Conservation (phyloP, 108 stramenopile species). For the Nitzschia inconspicua region DNA sequence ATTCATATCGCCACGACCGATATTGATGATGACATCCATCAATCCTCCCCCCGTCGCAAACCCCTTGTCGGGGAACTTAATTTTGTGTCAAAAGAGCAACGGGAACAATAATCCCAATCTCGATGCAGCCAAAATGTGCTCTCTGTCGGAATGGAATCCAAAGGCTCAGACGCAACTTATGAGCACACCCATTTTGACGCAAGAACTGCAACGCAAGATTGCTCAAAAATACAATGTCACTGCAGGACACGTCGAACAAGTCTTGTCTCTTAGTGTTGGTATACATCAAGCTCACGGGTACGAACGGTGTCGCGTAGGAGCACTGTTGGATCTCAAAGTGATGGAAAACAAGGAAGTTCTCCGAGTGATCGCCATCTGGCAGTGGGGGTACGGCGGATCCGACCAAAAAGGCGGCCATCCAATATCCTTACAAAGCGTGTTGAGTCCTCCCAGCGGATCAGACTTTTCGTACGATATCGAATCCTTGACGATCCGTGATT, state of each 20-base stretch:
- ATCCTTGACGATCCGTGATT: conserved; percentile 61
- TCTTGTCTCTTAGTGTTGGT: conserved; percentile 59
- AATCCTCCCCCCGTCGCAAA: conserved; percentile 41
- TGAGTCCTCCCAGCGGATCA: conserved; percentile 47
- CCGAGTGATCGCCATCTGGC: conserved; percentile 66
- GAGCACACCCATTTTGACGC: conserved; percentile 40
- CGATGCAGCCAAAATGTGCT: no score
- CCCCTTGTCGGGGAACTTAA: conserved; percentile 71
- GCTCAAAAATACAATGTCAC: conserved; percentile 31
- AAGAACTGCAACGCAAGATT: conserved; percentile 55
- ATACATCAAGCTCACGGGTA: conserved; percentile 48
- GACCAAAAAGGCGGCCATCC: neutral
- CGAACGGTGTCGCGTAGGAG: conserved; percentile 62
- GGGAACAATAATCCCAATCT: neutral
- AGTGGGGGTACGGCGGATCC: conserved; percentile 69
- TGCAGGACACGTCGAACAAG: conserved; percentile 41
- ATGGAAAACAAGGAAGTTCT: conserved; percentile 35
- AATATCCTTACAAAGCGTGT: conserved; percentile 55
- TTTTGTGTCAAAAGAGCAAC: conserved; percentile 41
- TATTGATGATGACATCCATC: conserved; percentile 5
- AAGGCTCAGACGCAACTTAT: conserved; percentile 48
- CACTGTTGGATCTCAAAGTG: conserved; percentile 36
- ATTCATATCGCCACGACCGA: neutral
- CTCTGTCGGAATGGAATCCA: conserved; percentile 20
- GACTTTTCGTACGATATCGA: conserved; percentile 59